These are phyloP conservation scores for Solanum ossicruentum DNA, from an alignment of 257 asterid species.

Conservation along the genomic window DNA sequence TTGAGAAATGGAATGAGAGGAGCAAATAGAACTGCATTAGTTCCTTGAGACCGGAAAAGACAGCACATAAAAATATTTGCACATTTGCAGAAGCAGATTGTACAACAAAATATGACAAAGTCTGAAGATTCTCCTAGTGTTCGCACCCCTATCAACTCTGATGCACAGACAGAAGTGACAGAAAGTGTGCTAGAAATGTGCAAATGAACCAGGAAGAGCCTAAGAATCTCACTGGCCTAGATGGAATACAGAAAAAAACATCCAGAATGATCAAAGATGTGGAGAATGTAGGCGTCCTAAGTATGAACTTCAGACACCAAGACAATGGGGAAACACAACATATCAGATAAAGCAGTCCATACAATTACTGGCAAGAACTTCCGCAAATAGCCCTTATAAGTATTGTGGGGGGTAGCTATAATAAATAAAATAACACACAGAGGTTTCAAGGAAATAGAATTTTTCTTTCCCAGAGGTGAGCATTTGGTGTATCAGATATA, in stretches of 20 bases:
- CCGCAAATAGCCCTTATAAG: background rate
- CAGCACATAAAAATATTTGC: background rate
- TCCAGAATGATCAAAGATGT: background rate
- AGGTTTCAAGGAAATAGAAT: background rate
- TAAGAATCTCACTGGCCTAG: background rate
- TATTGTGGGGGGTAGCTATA: background rate
- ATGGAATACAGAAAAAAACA: background rate
- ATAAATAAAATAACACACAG: background rate
- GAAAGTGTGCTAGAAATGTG: background rate
- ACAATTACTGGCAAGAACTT: background rate
- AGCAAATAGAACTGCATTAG: background rate
- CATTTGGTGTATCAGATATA: background rate
- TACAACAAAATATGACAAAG: background rate
- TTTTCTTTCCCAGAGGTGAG: background rate
- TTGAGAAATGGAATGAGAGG: background rate
- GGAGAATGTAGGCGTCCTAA: background rate
- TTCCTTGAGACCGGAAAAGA: background rate
- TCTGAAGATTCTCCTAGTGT: background rate
- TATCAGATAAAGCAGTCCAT: background rate
- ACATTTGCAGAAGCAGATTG: background rate
- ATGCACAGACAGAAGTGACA: background rate
- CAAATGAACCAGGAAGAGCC: background rate
- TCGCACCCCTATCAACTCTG: background rate
- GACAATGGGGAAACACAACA: background rate
- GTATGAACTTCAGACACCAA: background rate